These are phyloP conservation scores for Avena atlantica DNA, from an alignment of 176 grass and related monocot genomes.

Conservation along the genomic window DNA sequence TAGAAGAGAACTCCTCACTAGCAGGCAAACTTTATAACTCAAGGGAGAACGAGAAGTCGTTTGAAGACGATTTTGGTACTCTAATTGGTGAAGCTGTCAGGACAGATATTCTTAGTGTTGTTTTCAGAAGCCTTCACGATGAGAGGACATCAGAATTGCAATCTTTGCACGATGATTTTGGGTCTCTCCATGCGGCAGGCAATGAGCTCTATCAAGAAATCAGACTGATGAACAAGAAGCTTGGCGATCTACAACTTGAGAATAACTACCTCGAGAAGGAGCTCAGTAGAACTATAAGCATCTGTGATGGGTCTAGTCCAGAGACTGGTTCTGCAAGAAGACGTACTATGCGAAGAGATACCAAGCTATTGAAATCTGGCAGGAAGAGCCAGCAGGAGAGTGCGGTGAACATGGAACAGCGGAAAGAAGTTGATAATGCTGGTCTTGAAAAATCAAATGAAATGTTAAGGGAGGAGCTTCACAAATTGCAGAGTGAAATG, in stretches of 20 bases:
- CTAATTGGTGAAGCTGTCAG: slow-evolving; percentile 63
- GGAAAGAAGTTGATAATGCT: slow-evolving; percentile 58
- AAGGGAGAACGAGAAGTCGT: slow-evolving; percentile 48
- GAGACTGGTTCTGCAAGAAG: slow-evolving; percentile 48
- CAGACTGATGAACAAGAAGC: slow-evolving; percentile 62
- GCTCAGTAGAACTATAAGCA: slow-evolving; percentile 53
- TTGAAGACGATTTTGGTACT: slow-evolving; percentile 58
- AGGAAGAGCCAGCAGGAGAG: slow-evolving; percentile 53
- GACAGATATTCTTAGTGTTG: slow-evolving; percentile 63
- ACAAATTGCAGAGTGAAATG: slow-evolving; percentile 55
- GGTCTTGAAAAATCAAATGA: slow-evolving; percentile 61
- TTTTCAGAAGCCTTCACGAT: slow-evolving; percentile 62
- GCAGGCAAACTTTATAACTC: slow-evolving; percentile 60
- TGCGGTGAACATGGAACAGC: slow-evolving; percentile 36
- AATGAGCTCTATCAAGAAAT: slow-evolving; percentile 67
- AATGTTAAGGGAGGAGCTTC: slow-evolving; percentile 56
- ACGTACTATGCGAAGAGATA: slow-evolving; percentile 43
- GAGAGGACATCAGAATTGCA: slow-evolving; percentile 64
- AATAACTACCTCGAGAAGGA: slow-evolving; percentile 71
- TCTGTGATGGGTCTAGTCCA: slow-evolving; percentile 51
- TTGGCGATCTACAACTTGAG: slow-evolving; percentile 63
- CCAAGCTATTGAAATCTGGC: slow-evolving; percentile 59
- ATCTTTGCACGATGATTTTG: slow-evolving; percentile 57
- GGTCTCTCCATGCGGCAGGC: slow-evolving; percentile 58
- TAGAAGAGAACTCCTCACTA: slow-evolving; percentile 71